Conservation (phyloP, 495 filamentous ascomycete genomes). For the Penicillium cosmopolitanum region DNA sequence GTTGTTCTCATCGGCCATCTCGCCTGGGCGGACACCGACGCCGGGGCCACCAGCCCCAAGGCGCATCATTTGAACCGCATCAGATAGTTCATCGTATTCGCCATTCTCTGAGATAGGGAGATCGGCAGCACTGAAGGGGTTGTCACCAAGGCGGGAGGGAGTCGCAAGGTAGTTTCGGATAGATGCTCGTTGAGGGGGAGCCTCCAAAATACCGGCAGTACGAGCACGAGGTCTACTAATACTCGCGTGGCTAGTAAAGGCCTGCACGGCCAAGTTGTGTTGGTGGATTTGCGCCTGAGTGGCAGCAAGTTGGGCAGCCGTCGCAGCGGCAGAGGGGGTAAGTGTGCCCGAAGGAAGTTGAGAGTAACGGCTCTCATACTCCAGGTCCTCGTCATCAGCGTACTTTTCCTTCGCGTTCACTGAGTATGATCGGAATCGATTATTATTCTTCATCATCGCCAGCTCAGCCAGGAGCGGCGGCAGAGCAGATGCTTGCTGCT, state of each 20-base stretch:
- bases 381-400: slow-evolving; percentile 88
- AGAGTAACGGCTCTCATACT: slow-evolving; percentile 61
- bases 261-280: slow-evolving; percentile 92
- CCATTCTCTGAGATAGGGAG: slow-evolving; percentile 70
- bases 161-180: slow-evolving; percentile 76
- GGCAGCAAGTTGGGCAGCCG: slow-evolving; percentile 72
- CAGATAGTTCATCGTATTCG: slow-evolving; percentile 72
- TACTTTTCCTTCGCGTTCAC: slow-evolving; percentile 99
- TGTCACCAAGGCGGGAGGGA: slow-evolving; percentile 76
- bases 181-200: slow-evolving; percentile 71
- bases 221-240: slow-evolving; percentile 83
- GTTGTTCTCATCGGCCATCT: slow-evolving; percentile 67
- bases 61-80: slow-evolving; percentile 79
- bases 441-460: slow-evolving; percentile 76
- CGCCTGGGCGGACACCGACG: slow-evolving; percentile 50
- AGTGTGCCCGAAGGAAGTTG: slow-evolving; percentile 68
- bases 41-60: slow-evolving; percentile 65
- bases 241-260: slow-evolving; percentile 81
- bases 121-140: slow-evolving; percentile 79
- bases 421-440: slow-evolving; percentile 92
- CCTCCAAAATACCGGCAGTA: slow-evolving; percentile 87
- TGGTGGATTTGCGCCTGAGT: slow-evolving; percentile 91
- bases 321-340: slow-evolving; percentile 68
- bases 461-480: slow-evolving; percentile 80
- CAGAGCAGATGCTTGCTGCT: slow-evolving; percentile 58